A percentile compares a stretch with the other conserved stretches of the same genome.
Conservation (phyloP, 441 rosid species). For the Populus trichocarpa region DNA sequence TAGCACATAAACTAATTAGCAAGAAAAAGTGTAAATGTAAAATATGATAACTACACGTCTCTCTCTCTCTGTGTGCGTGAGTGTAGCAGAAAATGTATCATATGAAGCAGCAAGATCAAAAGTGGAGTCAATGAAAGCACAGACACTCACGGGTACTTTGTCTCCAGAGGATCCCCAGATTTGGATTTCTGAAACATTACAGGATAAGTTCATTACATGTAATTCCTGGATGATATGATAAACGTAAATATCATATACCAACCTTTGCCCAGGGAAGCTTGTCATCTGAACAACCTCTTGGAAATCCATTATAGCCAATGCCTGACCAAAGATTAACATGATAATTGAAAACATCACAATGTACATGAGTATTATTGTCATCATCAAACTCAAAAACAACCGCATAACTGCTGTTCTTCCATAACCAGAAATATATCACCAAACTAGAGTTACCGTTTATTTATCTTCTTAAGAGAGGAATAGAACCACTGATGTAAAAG, state of each 20-base stretch:
- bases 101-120: conserved; percentile 5
- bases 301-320: conserved; percentile 98
- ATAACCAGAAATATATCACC: background rate
- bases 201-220: background rate
- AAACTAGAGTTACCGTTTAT: background rate
- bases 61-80: background rate
- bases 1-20: background rate
- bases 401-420: background rate
- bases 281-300: conserved; percentile 98
- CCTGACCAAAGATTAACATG: conserved; percentile 40
- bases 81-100: background rate
- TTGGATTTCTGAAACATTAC: conserved; percentile 61
- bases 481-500: background rate
- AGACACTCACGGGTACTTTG: conserved; percentile 77
- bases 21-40: background rate
- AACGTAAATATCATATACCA: conserved; percentile 3
- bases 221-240: conserved; percentile 7
- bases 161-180: conserved; percentile 73
- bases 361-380: background rate
- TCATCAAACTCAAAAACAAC: background rate
- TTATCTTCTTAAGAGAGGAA: background rate
- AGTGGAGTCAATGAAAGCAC: conserved; percentile 11
- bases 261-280: conserved; percentile 99
- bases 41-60: background rate
- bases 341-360: background rate